phyloP scores from a whole-genome alignment of 2,329 filamentous ascomycete genomes.

The Cordyceps fumosorosea region DNA sequence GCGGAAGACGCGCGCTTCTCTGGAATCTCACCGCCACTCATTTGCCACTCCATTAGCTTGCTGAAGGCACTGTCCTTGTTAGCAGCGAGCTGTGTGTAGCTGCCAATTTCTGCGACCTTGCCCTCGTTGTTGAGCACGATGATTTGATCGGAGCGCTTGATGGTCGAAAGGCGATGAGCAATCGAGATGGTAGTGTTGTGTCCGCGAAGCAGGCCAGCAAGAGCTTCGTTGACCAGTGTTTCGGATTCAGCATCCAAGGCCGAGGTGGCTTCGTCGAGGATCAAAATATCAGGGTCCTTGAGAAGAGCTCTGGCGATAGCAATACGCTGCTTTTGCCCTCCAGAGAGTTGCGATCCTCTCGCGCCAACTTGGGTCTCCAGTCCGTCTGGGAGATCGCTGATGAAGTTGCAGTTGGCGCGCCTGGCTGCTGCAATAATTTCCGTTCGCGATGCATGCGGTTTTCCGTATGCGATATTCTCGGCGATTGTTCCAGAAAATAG shows the following conservation, averaged over 20 bases:
- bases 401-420: slow-evolving; percentile 93
- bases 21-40: slow-evolving; percentile 70
- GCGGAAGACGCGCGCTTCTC: slow-evolving; percentile 30
- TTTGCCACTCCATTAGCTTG: slow-evolving; percentile 98
- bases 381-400: slow-evolving; percentile 92
- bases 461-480: slow-evolving; percentile 88
- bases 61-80: slow-evolving; percentile 79
- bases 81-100: slow-evolving; percentile 68
- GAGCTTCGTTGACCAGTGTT: slow-evolving; percentile 87
- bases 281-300: slow-evolving; percentile 93
- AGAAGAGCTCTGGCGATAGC: slow-evolving; percentile 92
- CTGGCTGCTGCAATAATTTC: slow-evolving; percentile 84
- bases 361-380: slow-evolving; percentile 91
- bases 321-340: slow-evolving; percentile 95
- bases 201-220: slow-evolving; percentile 72
- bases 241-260: slow-evolving; percentile 95
- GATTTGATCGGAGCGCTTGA: slow-evolving; percentile 90
- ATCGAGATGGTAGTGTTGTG: slow-evolving; percentile 97
- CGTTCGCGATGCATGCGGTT: slow-evolving; percentile 65
- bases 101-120: slow-evolving; percentile 83
- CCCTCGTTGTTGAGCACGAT: slow-evolving; percentile 86
- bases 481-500: slow-evolving; percentile 80
- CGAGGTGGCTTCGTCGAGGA: slow-evolving; percentile 93
- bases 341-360: slow-evolving; percentile 85
- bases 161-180: slow-evolving; percentile 89